Conservation (phyloP, 2,329 filamentous ascomycete genomes). For the Calonectria fujianensis region DNA sequence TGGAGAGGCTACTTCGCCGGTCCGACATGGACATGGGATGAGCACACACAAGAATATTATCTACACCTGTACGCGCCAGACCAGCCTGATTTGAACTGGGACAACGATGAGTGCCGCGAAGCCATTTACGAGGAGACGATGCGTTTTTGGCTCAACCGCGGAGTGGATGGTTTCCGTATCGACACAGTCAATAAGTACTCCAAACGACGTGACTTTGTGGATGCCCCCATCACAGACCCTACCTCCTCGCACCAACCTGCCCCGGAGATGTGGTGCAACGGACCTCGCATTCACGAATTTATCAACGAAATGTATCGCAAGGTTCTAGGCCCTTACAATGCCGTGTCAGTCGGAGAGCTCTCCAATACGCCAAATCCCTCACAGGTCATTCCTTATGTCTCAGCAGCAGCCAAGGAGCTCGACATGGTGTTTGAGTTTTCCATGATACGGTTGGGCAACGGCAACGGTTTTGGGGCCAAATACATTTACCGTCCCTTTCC, state of each 20-base stretch:
- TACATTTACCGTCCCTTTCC: constrained; percentile 71
- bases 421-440: constrained; percentile 78
- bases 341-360: constrained; percentile 78
- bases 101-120: constrained; percentile 78
- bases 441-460: constrained; percentile 72
- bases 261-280: constrained; percentile 74
- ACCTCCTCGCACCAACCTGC: constrained; percentile 64
- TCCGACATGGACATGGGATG: constrained; percentile 73
- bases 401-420: constrained; percentile 70
- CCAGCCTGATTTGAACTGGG: constrained; percentile 88
- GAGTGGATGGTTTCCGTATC: constrained; percentile 79
- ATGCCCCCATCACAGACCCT: constrained; percentile 68
- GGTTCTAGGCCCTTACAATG: constrained; percentile 72
- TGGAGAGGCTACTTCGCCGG: constrained; percentile 69
- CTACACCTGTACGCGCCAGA: constrained; percentile 79
- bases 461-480: constrained; percentile 66
- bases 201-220: constrained; percentile 75
- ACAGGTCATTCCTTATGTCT: constrained; percentile 74
- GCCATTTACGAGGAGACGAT: constrained; percentile 81
- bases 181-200: constrained; percentile 82
- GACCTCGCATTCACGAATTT: constrained; percentile 78
- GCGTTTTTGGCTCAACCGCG: constrained; percentile 83
- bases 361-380: constrained; percentile 72
- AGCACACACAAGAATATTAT: constrained; percentile 71
- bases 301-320: constrained; percentile 74